Conservation (phyloP, 805 yeast species). For the Suhomyces faveliae region DNA sequence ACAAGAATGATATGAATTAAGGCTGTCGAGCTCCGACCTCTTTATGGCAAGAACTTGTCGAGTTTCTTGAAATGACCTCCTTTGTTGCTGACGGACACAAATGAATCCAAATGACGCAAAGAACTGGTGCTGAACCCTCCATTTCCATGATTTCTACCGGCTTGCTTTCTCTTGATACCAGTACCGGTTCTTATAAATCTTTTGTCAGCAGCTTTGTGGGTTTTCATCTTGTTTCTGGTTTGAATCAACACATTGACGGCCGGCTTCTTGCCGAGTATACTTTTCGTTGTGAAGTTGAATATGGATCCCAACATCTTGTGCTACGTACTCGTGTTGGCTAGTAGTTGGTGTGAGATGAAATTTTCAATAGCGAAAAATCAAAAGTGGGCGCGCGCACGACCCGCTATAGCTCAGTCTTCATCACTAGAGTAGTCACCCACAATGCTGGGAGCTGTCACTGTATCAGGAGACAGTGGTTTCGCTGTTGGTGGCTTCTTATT, state of each 20-base stretch:
- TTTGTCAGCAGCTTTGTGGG: conserved; percentile 85
- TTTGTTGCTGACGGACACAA: conserved; percentile 48
- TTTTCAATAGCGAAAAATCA: neutral
- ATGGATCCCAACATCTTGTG: conserved; percentile 1
- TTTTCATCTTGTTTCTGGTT: conserved; percentile 55
- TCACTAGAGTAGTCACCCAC: conserved; percentile 3
- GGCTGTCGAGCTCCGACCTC: neutral
- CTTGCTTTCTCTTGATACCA: conserved; percentile 55
- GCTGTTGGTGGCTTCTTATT: neutral
- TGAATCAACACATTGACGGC: conserved; percentile 29
- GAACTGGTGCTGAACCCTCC: conserved; percentile 76
- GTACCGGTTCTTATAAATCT: conserved; percentile 77
- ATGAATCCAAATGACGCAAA: conserved; percentile 59
- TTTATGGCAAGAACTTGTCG: conserved; percentile 45
- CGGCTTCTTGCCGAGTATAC: conserved; percentile 19
- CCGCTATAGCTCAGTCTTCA: neutral
- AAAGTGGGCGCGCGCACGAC: conserved; percentile 1
- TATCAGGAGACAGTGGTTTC: neutral
- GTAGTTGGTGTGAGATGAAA: neutral
- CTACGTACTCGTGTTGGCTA: neutral
- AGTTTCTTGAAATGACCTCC: conserved; percentile 61
- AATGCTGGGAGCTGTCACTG: neutral
- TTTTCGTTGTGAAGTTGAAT: conserved; percentile 5
- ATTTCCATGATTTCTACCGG: conserved; percentile 92
- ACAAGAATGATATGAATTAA: neutral